These are phyloP conservation scores for Hypoxylon rubiginosum DNA, from an alignment of 2,329 filamentous ascomycete species.

Conservation along the genomic window DNA sequence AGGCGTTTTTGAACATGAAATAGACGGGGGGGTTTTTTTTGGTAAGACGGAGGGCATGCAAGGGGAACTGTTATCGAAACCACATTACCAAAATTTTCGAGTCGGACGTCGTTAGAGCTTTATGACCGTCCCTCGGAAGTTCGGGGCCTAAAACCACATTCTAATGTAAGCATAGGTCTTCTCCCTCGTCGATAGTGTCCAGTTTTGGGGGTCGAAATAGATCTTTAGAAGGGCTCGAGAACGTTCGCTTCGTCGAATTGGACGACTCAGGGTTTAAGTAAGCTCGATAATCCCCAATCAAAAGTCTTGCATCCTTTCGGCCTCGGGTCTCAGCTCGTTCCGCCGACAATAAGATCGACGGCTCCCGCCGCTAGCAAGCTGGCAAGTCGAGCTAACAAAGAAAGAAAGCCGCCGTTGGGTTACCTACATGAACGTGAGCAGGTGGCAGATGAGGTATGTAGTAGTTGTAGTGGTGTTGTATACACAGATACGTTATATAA, in stretches of 20 bases:
- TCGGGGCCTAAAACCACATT: constrained; percentile 10
- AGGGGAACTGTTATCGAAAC: constrained; percentile 23
- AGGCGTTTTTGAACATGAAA: constrained; percentile 7
- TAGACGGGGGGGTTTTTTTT: not conserved
- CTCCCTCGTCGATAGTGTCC: constrained; percentile 6
- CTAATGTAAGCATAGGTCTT: constrained; percentile 6
- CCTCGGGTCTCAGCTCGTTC: not conserved
- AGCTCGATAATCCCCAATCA: not conserved
- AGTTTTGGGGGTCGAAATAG: not conserved
- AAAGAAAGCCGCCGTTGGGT: not conserved
- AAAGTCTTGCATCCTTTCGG: not conserved
- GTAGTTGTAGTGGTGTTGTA: not conserved
- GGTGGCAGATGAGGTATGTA: too few species aligned
- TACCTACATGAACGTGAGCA: too few species aligned
- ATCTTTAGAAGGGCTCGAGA: not conserved
- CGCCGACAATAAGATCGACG: not conserved
- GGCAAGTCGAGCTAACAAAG: not conserved
- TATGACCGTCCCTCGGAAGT: constrained; percentile 22
- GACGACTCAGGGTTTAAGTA: not conserved
- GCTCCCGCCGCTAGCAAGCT: not conserved
- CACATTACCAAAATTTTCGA: constrained; percentile 19
- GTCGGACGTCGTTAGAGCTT: constrained; percentile 4
- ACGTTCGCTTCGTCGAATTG: not conserved
- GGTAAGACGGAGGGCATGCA: constrained; percentile 25
- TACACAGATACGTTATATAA: not conserved